Evolutionary conservation across 331 rosid genomes (phyloP).

Genomic region (Quercus lobata): DNA sequence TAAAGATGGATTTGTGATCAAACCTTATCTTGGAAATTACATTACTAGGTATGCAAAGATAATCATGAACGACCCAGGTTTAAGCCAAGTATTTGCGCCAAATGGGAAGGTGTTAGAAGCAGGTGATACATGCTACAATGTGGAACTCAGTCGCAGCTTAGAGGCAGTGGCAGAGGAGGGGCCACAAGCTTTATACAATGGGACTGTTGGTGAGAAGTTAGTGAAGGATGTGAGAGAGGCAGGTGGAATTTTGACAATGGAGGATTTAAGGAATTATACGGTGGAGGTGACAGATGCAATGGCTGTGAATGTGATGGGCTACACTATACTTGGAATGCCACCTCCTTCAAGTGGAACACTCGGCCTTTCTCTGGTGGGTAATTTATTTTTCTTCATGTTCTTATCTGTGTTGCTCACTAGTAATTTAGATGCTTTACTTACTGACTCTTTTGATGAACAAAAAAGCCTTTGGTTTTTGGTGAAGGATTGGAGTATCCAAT

Average conservation of each 20-base stretch:
- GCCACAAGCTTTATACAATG: conserved; percentile 76
- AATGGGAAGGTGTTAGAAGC: conserved; percentile 51
- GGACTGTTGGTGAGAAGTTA: conserved; percentile 65
- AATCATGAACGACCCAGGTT: conserved; percentile 67
- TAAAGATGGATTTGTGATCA: conserved; percentile 58
- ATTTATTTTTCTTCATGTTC: conserved; percentile 6
- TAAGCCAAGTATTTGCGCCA: conserved; percentile 63
- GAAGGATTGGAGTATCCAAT: neutral
- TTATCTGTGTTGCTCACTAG: neutral
- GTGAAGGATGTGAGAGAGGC: conserved; percentile 73
- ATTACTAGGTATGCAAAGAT: neutral
- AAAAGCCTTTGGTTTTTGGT: neutral
- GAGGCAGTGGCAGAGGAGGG: conserved; percentile 70
- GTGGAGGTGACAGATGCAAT: conserved; percentile 42
- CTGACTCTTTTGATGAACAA: neutral
- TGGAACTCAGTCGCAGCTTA: conserved; percentile 61
- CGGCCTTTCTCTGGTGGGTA: conserved; percentile 69
- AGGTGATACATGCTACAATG: conserved; percentile 71
- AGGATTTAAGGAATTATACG: conserved; percentile 60
- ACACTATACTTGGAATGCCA: conserved; percentile 53
- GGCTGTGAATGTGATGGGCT: conserved; percentile 38
- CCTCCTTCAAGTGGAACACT: conserved; percentile 69
- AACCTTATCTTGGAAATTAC: conserved; percentile 42
- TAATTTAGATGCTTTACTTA: neutral
- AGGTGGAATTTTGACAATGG: conserved; percentile 90